Evolutionary conservation across 306 rosid species (phyloP).

Genomic region (Sesbania bispinosa): DNA sequence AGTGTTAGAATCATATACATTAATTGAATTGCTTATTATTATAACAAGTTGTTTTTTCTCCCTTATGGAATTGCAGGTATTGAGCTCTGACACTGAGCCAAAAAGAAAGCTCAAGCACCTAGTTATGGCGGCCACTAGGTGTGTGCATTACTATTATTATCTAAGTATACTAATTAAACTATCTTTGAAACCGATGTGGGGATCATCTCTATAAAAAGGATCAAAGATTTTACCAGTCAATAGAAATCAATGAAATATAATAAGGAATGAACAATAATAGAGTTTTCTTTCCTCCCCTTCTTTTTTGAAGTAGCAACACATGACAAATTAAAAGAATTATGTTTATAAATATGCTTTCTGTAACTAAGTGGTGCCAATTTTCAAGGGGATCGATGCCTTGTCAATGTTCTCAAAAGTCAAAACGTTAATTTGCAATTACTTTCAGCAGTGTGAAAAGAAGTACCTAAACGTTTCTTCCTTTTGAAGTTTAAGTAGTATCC

Average conservation of each 20-base stretch:
- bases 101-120: conserved; percentile 71
- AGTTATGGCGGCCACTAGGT: conserved; percentile 97
- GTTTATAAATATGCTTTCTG: background rate
- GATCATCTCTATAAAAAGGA: background rate
- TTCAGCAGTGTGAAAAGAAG: background rate
- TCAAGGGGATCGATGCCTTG: background rate
- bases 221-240: background rate
- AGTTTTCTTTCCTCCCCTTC: background rate
- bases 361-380: background rate
- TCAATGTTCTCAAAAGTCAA: background rate
- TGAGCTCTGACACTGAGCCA: conserved; percentile 76
- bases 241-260: background rate
- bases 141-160: conserved; percentile 1
- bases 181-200: background rate
- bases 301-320: background rate
- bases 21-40: background rate
- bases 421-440: too few species aligned
- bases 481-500: conserved; percentile 23
- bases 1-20: background rate
- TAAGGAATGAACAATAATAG: background rate
- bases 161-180: background rate
- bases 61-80: conserved; percentile 46
- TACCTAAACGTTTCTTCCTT: background rate
- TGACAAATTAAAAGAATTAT: background rate
- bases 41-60: background rate